phyloP scores from a whole-genome alignment of 2,329 filamentous ascomycete species.

The Colletotrichum sp. region DNA sequence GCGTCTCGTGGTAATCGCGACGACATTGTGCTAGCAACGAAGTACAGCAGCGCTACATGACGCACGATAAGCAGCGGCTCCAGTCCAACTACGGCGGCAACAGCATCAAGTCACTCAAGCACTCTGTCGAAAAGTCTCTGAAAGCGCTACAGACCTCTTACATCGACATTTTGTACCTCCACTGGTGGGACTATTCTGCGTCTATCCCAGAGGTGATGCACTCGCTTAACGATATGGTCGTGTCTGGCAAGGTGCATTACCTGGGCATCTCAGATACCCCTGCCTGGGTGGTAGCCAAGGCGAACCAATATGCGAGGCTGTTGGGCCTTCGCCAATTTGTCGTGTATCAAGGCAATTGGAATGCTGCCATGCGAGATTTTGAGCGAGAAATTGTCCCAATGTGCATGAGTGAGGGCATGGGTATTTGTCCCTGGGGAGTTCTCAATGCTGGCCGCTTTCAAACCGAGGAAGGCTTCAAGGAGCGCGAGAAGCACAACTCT shows the following conservation, averaged over 20 bases:
- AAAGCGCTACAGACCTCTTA: slow-evolving; percentile 47
- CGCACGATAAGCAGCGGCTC: slow-evolving; percentile 13
- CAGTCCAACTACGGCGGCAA: slow-evolving; percentile 47
- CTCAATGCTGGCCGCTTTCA: slow-evolving; percentile 56
- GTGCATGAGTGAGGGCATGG: slow-evolving; percentile 48
- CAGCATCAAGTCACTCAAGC: slow-evolving; percentile 40
- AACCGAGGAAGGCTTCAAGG: slow-evolving; percentile 31
- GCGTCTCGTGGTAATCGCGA: slow-evolving; percentile 51
- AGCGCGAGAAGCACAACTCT: not conserved
- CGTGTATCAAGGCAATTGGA: slow-evolving; percentile 44
- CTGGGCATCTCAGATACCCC: slow-evolving; percentile 42
- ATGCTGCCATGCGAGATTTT: slow-evolving; percentile 33
- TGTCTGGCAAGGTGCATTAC: slow-evolving; percentile 43
- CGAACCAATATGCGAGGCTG: slow-evolving; percentile 38
- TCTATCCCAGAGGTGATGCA: slow-evolving; percentile 47
- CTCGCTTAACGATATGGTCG: slow-evolving; percentile 41
- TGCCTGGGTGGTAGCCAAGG: slow-evolving; percentile 40
- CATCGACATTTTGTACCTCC: slow-evolving; percentile 48
- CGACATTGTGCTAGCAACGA: slow-evolving; percentile 59
- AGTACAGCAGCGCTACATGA: slow-evolving; percentile 56
- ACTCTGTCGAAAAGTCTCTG: slow-evolving; percentile 45
- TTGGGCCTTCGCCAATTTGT: slow-evolving; percentile 37
- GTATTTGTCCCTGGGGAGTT: slow-evolving; percentile 62
- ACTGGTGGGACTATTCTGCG: slow-evolving; percentile 47
- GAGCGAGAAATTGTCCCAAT: slow-evolving; percentile 47